A percentile compares a stretch with the other conserved stretches of the same genome.
phyloP scores from a whole-genome alignment of 1,284 basidiomycete species.

The Mycena sp. region DNA sequence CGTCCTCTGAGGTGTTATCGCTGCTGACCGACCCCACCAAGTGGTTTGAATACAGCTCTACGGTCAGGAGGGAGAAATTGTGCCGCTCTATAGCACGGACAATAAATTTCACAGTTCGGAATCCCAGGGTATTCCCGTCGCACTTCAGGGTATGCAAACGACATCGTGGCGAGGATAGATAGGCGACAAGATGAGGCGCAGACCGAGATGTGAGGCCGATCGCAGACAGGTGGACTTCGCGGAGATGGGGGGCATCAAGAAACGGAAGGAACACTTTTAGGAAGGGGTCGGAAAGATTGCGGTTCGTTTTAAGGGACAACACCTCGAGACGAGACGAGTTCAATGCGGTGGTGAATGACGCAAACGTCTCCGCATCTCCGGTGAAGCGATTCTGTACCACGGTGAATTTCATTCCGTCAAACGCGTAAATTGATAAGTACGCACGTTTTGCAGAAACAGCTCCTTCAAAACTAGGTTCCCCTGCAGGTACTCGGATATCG shows the following conservation, averaged over 20 bases:
- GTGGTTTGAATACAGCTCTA: conserved; percentile 67
- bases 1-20: conserved; percentile 37
- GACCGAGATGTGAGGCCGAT: conserved; percentile 58
- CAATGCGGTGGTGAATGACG: conserved; percentile 54
- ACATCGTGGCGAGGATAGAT: conserved; percentile 63
- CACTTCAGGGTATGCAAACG: conserved; percentile 60
- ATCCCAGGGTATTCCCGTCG: conserved; percentile 65
- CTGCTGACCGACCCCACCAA: conserved; percentile 31
- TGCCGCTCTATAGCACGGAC: conserved; percentile 53
- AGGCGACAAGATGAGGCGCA: conserved; percentile 55
- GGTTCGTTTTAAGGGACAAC: conserved; percentile 56
- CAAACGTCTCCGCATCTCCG: conserved; percentile 45
- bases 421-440: conserved; percentile 35
- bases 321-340: conserved; percentile 57
- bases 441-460: conserved; percentile 66
- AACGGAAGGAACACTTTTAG: conserved; percentile 56
- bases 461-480: conserved; percentile 55
- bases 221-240: conserved; percentile 64
- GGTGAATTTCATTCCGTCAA: neutral
- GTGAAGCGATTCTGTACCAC: conserved; percentile 55
- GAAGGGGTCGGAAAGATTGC: conserved; percentile 58
- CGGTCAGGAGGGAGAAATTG: conserved; percentile 59
- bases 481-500: conserved; percentile 61
- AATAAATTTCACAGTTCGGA: conserved; percentile 54
- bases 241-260: conserved; percentile 57